These are phyloP conservation scores for Hygrocybe punicea DNA, from an alignment of 768 basidiomycete genomes.

Conservation along the genomic window DNA sequence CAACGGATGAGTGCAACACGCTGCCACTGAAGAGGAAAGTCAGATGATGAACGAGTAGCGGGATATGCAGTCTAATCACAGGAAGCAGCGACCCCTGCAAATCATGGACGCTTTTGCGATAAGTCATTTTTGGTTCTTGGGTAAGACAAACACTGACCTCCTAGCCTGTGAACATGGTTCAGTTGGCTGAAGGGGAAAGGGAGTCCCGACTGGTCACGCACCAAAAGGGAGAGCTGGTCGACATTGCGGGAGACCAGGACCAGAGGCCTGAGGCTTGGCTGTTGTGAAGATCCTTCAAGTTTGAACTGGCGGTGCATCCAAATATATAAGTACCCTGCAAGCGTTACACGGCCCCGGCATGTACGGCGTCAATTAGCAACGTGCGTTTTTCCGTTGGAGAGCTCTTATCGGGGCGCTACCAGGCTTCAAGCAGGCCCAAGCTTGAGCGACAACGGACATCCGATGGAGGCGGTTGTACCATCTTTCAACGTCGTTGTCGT, in stretches of 20 bases:
- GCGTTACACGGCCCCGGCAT: no score
- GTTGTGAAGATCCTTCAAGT: not conserved
- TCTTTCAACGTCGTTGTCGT: no score
- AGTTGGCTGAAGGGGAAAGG: slow-evolving; percentile 8
- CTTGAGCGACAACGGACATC: no score
- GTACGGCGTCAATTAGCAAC: no score
- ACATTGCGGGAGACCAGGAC: slow-evolving; percentile 27
- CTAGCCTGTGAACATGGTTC: slow-evolving; percentile 45
- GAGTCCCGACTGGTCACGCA: slow-evolving; percentile 22
- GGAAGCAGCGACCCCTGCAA: slow-evolving; percentile 58
- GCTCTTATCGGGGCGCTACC: no score
- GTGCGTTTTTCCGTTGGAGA: not conserved
- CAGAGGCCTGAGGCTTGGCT: no score
- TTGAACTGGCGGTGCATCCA: not conserved
- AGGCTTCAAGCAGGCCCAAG: no score
- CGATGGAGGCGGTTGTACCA: no score
- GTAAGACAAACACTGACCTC: slow-evolving; percentile 44
- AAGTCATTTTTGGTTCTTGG: slow-evolving; percentile 4
- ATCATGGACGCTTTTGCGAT: slow-evolving; percentile 7
- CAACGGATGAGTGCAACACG: slow-evolving; percentile 76
- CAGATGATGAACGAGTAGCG: not conserved
- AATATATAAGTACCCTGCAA: no score
- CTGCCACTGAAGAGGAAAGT: slow-evolving; percentile 55
- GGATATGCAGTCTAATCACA: slow-evolving; percentile 39
- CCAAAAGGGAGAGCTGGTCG: slow-evolving; percentile 50